phyloP scores from a whole-genome alignment of 495 filamentous ascomycete genomes.

The Bacidia gigantensis region DNA sequence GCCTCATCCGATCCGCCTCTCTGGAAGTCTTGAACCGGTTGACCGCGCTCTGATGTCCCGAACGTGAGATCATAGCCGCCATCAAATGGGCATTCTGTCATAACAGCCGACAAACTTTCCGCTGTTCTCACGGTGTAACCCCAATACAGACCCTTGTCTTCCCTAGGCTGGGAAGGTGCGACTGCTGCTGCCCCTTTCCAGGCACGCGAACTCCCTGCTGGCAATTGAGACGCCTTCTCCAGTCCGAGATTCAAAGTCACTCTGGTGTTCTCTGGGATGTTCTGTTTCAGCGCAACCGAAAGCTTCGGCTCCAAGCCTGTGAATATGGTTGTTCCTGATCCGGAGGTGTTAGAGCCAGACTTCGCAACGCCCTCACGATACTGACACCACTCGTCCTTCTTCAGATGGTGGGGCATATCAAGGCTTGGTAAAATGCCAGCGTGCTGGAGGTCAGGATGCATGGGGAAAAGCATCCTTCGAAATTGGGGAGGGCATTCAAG shows the following conservation, averaged over 20 bases:
- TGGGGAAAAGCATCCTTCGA: slow-evolving; percentile 48
- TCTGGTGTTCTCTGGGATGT: slow-evolving; percentile 44
- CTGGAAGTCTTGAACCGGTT: slow-evolving; percentile 30
- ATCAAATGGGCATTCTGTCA: slow-evolving; percentile 49
- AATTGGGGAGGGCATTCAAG: slow-evolving; percentile 66
- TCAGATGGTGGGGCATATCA: slow-evolving; percentile 65
- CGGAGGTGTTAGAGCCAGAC: not conserved
- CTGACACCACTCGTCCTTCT: slow-evolving; percentile 47
- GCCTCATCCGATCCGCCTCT: not conserved
- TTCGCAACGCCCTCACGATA: slow-evolving; percentile 60
- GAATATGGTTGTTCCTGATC: not conserved
- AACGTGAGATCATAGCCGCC: slow-evolving; percentile 55
- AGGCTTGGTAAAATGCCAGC: slow-evolving; percentile 54
- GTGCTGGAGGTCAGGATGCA: slow-evolving; percentile 53
- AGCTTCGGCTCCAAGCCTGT: too few species aligned
- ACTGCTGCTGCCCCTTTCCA: slow-evolving; percentile 28
- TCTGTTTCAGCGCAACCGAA: slow-evolving; percentile 39
- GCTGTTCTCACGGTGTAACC: slow-evolving; percentile 52
- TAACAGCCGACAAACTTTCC: slow-evolving; percentile 44
- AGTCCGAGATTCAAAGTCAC: slow-evolving; percentile 50
- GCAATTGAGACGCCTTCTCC: not conserved
- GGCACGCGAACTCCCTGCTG: not conserved
- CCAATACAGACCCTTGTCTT: slow-evolving; percentile 64
- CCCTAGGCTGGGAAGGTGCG: slow-evolving; percentile 44
- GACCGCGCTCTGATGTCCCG: slow-evolving; percentile 61